These are phyloP conservation scores for Diplodia scrobiculata DNA, from an alignment of 2,329 filamentous ascomycete genomes.

Conservation along the genomic window DNA sequence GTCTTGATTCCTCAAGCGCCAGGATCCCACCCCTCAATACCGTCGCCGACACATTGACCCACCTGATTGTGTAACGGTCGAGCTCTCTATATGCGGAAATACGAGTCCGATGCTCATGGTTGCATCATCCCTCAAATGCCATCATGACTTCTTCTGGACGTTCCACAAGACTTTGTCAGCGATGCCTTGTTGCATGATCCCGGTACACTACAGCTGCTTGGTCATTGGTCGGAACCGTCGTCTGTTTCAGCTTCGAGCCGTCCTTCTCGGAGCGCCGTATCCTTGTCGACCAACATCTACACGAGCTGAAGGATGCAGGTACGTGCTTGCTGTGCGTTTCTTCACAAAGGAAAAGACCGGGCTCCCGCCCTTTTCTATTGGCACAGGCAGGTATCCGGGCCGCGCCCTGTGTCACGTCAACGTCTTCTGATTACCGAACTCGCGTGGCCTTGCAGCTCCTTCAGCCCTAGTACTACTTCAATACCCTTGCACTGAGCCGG, in stretches of 20 bases:
- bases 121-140: neutral
- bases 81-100: neutral
- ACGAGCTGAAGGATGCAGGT: conserved; percentile 17
- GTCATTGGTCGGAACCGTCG: no score
- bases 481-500: conserved; percentile 3
- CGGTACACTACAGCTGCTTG: neutral
- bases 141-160: neutral
- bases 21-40: neutral
- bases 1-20: neutral
- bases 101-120: neutral
- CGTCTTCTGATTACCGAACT: neutral
- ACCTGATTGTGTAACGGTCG: neutral
- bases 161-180: neutral
- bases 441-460: conserved; percentile 9
- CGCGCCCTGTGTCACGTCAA: neutral
- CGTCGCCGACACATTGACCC: neutral
- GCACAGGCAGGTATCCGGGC: neutral
- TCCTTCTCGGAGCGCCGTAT: no score
- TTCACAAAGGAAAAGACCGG: neutral
- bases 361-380: conserved; percentile 1
- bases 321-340: neutral
- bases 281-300: neutral
- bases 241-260: conserved; percentile 6
- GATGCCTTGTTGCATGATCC: neutral
- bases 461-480: neutral